Conservation (phyloP, 2,329 filamentous ascomycete species). For the Pseudocercospora fuligena region DNA sequence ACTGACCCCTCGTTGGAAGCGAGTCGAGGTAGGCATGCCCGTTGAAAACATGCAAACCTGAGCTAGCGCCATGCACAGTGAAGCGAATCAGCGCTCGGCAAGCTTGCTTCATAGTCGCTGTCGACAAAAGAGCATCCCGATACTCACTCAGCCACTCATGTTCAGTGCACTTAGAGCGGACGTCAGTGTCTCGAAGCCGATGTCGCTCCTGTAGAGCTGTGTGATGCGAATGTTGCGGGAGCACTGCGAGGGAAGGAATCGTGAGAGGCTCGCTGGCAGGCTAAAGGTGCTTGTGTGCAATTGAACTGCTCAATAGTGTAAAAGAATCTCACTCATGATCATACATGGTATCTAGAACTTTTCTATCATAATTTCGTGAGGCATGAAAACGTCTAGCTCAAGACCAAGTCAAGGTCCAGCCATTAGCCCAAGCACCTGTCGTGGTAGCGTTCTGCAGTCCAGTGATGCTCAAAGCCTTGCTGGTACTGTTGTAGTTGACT, state of each 20-base stretch:
- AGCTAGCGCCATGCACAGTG: not conserved
- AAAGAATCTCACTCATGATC: not conserved
- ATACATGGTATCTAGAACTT: not conserved
- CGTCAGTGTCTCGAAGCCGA: too few relatives aligned
- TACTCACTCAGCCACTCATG: too few relatives aligned
- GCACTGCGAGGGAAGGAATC: too few relatives aligned
- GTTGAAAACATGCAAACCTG: not conserved
- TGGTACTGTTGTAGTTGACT: conserved; percentile 57
- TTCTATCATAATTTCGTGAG: conserved; percentile 7
- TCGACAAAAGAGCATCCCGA: too few relatives aligned
- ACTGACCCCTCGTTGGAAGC: not conserved
- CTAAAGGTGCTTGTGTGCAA: not conserved
- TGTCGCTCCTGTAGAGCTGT: too few relatives aligned
- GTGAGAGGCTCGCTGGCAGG: not conserved
- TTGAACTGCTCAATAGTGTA: not conserved
- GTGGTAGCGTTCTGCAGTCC: conserved; percentile 55
- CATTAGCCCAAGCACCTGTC: conserved; percentile 60
- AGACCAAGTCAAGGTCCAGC: conserved; percentile 63
- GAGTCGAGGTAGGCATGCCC: not conserved
- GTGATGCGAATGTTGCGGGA: too few relatives aligned
- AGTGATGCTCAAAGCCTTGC: conserved; percentile 56
- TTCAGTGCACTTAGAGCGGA: too few relatives aligned
- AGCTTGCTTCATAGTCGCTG: not conserved
- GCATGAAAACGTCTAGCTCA: conserved; percentile 10
- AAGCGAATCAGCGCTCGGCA: not conserved